phyloP scores from a whole-genome alignment of 2,329 filamentous ascomycete genomes.

The Dothideomycetes sp. region DNA sequence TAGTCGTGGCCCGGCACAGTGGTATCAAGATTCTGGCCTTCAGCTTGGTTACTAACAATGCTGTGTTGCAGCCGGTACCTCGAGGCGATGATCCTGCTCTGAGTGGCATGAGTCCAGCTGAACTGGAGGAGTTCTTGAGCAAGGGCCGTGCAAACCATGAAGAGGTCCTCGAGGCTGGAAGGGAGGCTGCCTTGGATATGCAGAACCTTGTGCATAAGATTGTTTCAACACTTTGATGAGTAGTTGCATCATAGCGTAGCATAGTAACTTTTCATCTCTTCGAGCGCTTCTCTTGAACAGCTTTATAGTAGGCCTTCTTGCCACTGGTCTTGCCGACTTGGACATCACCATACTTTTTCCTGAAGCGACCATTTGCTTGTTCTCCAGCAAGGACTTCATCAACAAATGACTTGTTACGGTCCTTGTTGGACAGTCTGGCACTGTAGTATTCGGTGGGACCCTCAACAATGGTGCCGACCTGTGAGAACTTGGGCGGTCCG shows the following conservation, averaged over 20 bases:
- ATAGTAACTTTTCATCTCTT: conserved; percentile 14
- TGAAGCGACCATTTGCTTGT: conserved; percentile 59
- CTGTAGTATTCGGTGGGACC: conserved; percentile 82
- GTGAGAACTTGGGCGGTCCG: conserved; percentile 68
- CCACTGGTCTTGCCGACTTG: conserved; percentile 75
- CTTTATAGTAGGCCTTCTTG: conserved; percentile 82
- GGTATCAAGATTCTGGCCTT: conserved; percentile 54
- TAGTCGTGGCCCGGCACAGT: conserved; percentile 53
- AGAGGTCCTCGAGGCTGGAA: conserved; percentile 53
- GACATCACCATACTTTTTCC: conserved; percentile 77
- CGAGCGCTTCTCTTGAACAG: conserved; percentile 51
- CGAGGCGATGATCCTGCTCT: conserved; percentile 46
- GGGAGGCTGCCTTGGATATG: conserved; percentile 50
- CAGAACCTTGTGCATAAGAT: conserved; percentile 18
- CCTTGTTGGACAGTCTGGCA: conserved; percentile 70
- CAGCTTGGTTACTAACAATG: conserved; percentile 55
- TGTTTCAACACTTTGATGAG: conserved; percentile 9
- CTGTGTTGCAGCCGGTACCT: conserved; percentile 47
- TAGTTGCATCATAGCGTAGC: background rate
- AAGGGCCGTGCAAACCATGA: conserved; percentile 53
- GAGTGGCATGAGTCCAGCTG: conserved; percentile 35
- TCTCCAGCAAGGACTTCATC: conserved; percentile 70
- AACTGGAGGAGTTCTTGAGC: conserved; percentile 45
- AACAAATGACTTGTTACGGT: conserved; percentile 75
- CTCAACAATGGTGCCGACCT: conserved; percentile 79